phyloP scores from a whole-genome alignment of 2,329 filamentous ascomycete genomes.

The Fulvia fulva region DNA sequence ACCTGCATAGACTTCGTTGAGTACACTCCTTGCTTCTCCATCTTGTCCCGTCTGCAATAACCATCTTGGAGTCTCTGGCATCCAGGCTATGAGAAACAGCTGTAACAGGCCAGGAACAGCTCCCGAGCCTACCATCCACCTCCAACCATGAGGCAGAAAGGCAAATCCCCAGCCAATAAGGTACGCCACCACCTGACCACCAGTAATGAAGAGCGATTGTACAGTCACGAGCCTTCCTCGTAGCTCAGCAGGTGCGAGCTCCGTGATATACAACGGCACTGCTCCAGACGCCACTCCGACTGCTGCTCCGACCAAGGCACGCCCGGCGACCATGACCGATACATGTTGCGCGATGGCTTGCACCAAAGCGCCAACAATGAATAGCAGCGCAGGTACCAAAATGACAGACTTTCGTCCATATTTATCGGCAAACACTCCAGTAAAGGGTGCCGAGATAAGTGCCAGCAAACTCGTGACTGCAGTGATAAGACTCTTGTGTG shows the following conservation, averaged over 20 bases:
- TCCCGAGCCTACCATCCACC: constrained; percentile 87
- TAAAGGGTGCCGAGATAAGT: constrained; percentile 46
- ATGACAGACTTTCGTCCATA: constrained; percentile 48
- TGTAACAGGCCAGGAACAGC: constrained; percentile 73
- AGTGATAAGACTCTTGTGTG: constrained; percentile 58
- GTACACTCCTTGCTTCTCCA: constrained; percentile 59
- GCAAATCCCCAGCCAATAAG: constrained; percentile 74
- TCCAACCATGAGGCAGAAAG: constrained; percentile 62
- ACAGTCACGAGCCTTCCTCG: constrained; percentile 79
- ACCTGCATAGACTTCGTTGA: constrained; percentile 38
- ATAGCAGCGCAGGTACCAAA: constrained; percentile 59
- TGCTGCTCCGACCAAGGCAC: constrained; percentile 66
- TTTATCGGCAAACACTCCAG: constrained; percentile 45
- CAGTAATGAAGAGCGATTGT: constrained; percentile 76
- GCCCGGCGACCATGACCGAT: constrained; percentile 60
- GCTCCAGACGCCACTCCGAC: constrained; percentile 75
- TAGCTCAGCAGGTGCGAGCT: constrained; percentile 36
- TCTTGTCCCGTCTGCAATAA: constrained; percentile 66
- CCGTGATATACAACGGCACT: constrained; percentile 59
- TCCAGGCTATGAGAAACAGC: constrained; percentile 60
- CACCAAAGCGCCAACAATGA: constrained; percentile 62
- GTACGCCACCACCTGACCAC: constrained; percentile 87
- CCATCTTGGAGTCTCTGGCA: constrained; percentile 90
- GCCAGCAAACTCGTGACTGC: constrained; percentile 56
- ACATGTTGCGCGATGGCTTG: constrained; percentile 61